These are phyloP conservation scores for Aotearoamyces nothofagi DNA, from an alignment of 2,329 filamentous ascomycete genomes.

Conservation along the genomic window DNA sequence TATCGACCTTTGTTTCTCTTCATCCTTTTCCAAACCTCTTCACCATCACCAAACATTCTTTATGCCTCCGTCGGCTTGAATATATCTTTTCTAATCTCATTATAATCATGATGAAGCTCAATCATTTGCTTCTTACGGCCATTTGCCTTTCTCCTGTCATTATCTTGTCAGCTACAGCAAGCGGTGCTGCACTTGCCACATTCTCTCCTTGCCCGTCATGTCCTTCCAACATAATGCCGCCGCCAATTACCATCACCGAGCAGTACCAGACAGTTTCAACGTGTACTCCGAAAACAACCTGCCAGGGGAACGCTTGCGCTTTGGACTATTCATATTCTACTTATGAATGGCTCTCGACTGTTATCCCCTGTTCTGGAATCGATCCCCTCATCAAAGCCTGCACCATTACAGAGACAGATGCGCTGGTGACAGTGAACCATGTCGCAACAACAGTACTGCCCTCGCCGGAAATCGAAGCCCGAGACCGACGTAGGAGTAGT, in stretches of 20 bases:
- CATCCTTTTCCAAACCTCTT: too few species aligned
- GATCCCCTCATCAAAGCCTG: slow-evolving; percentile 2
- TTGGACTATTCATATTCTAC: slow-evolving; percentile 2
- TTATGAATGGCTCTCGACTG: slow-evolving; percentile 6
- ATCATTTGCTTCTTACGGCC: neutral
- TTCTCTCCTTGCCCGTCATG: slow-evolving; percentile 6
- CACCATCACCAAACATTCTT: too few species aligned
- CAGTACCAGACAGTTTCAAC: slow-evolving; percentile 8
- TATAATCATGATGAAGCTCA: neutral
- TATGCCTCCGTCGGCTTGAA: too few species aligned
- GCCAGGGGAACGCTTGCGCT: too few species aligned
- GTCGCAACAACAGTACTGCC: slow-evolving; percentile 2
- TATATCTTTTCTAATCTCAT: too few species aligned
- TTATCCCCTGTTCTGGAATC: slow-evolving; percentile 4
- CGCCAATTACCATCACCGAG: slow-evolving; percentile 5
- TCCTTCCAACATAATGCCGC: slow-evolving; percentile 1
- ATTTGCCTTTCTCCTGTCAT: neutral
- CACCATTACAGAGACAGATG: slow-evolving; percentile 7
- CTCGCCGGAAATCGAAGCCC: too few species aligned
- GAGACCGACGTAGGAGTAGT: too few species aligned
- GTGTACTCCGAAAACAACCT: slow-evolving; percentile 3
- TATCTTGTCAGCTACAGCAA: neutral
- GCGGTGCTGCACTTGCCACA: slow-evolving; percentile 4
- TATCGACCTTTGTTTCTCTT: too few species aligned
- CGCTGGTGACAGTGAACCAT: slow-evolving; percentile 2